Evolutionary conservation across 495 filamentous ascomycete genomes (phyloP).

Genomic region (Lophium mytilinum): DNA sequence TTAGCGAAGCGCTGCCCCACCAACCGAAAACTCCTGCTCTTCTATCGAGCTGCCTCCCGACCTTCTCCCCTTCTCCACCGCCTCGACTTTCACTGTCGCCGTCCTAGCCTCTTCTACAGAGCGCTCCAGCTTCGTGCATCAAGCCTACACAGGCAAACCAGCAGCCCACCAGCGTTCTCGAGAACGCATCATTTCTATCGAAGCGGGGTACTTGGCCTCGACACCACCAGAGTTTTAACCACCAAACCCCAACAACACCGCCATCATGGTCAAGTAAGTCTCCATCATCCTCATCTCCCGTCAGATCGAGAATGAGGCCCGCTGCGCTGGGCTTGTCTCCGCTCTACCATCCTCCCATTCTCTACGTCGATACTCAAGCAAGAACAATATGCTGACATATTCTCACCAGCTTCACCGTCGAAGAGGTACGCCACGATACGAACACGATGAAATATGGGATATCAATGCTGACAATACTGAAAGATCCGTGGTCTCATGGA

Average conservation of each 20-base stretch:
- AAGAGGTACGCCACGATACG: constrained; percentile 56
- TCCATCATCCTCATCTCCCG: constrained; percentile 1
- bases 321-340: background rate
- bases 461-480: constrained; percentile 28
- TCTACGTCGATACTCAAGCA: background rate
- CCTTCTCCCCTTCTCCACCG: background rate
- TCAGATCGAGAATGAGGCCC: background rate
- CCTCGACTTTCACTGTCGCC: background rate
- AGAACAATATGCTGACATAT: constrained; percentile 21
- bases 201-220: constrained; percentile 21
- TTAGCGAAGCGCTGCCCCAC: too few species aligned
- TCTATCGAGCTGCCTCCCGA: too few species aligned
- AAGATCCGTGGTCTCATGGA: constrained; percentile 94
- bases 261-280: constrained; percentile 99
- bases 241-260: constrained; percentile 49
- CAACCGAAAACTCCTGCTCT: too few species aligned
- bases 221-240: constrained; percentile 21
- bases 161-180: constrained; percentile 1
- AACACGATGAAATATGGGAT: background rate
- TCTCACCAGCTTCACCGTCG: constrained; percentile 85
- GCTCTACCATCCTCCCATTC: background rate
- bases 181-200: background rate
- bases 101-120: background rate
- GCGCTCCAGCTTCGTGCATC: constrained; percentile 7
- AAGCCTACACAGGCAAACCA: constrained; percentile 12